Evolutionary conservation across 176 grass and related monocot species (phyloP).

Genomic region (Saccharum officinarum): DNA sequence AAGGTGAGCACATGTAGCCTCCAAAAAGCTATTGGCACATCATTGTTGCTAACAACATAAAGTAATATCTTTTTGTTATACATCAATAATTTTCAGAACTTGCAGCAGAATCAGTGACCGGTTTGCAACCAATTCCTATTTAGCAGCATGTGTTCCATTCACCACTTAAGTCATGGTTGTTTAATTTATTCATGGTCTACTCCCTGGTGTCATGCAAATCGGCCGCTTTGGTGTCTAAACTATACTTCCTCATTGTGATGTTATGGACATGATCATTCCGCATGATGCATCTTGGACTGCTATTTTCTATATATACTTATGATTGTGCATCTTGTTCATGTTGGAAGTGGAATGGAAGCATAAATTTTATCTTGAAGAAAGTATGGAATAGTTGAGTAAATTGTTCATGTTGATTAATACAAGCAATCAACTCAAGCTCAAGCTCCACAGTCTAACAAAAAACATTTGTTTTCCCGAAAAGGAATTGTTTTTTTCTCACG

Average conservation of each 20-base stretch:
- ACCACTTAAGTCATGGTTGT: background rate
- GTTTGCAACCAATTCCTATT: background rate
- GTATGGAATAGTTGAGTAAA: too few species aligned
- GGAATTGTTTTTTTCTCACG: too few species aligned
- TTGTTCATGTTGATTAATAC: too few species aligned
- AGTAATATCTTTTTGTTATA: background rate
- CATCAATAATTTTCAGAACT: background rate
- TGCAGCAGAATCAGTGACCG: too few species aligned
- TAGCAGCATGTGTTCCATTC: background rate
- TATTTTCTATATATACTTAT: background rate
- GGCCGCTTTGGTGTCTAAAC: background rate
- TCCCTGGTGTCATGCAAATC: background rate
- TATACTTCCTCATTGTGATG: background rate
- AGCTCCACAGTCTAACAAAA: too few species aligned
- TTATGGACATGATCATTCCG: background rate
- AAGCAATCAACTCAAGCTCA: too few species aligned
- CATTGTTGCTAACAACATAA: background rate
- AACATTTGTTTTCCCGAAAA: too few species aligned
- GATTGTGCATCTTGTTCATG: too few species aligned
- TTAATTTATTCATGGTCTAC: too few species aligned
- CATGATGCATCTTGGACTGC: background rate
- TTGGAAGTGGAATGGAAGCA: too few species aligned
- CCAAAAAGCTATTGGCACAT: background rate
- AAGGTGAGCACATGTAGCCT: constrained; percentile 26
- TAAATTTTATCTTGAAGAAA: too few species aligned